phyloP scores from a whole-genome alignment of 345 rosid genomes.

The Murraya paniculata region DNA sequence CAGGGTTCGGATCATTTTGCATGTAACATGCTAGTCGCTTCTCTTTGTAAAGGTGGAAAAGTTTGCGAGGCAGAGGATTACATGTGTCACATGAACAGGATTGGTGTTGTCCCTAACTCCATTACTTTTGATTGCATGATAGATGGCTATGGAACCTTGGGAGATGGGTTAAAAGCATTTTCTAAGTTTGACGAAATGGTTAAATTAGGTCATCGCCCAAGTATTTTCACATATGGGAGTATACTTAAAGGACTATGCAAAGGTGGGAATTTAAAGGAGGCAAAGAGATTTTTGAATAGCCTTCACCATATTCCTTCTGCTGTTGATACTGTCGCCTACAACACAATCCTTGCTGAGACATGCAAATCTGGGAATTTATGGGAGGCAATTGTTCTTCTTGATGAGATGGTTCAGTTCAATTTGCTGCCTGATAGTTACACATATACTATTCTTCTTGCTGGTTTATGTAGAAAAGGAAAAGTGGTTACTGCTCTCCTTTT shows the following conservation, averaged over 20 bases:
- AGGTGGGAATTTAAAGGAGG: slow-evolving; percentile 62
- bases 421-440: slow-evolving; percentile 67
- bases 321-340: slow-evolving; percentile 65
- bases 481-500: slow-evolving; percentile 63
- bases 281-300: slow-evolving; percentile 50
- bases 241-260: slow-evolving; percentile 82
- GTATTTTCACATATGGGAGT: slow-evolving; percentile 66
- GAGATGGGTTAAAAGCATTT: slow-evolving; percentile 59
- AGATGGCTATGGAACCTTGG: slow-evolving; percentile 54
- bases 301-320: slow-evolving; percentile 55
- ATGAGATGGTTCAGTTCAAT: slow-evolving; percentile 59
- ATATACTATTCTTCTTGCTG: slow-evolving; percentile 61
- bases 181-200: slow-evolving; percentile 79
- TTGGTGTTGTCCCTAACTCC: slow-evolving; percentile 43
- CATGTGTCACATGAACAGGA: slow-evolving; percentile 52
- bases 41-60: slow-evolving; percentile 72
- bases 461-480: slow-evolving; percentile 69
- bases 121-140: slow-evolving; percentile 67
- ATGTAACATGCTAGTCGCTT: slow-evolving; percentile 49
- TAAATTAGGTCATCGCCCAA: slow-evolving; percentile 58
- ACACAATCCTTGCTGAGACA: slow-evolving; percentile 58
- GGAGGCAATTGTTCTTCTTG: slow-evolving; percentile 59
- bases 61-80: slow-evolving; percentile 60
- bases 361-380: slow-evolving; percentile 56
- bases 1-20: slow-evolving; percentile 46